Evolutionary conservation across 495 filamentous ascomycete genomes (phyloP).

Genomic region (Penicillium cataractarum): DNA sequence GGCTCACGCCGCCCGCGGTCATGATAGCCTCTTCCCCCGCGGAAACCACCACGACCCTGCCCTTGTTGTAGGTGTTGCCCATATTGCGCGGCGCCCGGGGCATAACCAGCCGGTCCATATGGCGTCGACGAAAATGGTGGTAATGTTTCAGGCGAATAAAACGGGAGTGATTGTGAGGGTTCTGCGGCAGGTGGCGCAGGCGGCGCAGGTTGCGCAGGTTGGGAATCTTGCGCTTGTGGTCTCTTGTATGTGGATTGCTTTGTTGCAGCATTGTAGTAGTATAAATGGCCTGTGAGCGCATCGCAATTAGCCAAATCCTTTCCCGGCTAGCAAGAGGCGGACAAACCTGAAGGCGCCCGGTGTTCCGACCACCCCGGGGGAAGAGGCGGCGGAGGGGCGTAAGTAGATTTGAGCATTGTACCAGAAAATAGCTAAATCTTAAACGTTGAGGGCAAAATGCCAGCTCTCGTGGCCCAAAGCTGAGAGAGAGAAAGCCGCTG

Average conservation of each 20-base stretch:
- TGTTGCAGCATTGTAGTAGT: constrained; percentile 86
- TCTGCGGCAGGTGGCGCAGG: constrained; percentile 30
- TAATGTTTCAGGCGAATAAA: constrained; percentile 39
- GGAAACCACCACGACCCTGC: constrained; percentile 43
- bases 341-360: constrained; percentile 78
- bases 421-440: neutral
- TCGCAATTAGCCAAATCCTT: constrained; percentile 20
- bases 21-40: constrained; percentile 54
- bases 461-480: constrained; percentile 12
- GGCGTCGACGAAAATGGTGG: constrained; percentile 50
- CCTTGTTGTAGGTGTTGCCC: constrained; percentile 25
- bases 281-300: constrained; percentile 66
- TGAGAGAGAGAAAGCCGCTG: constrained; percentile 23
- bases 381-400: constrained; percentile 57
- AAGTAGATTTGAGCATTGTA: constrained; percentile 49
- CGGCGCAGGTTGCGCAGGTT: constrained; percentile 32
- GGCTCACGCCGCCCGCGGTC: constrained; percentile 62
- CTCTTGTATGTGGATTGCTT: constrained; percentile 87
- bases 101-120: constrained; percentile 40
- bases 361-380: constrained; percentile 90
- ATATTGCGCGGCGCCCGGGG: constrained; percentile 17
- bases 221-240: constrained; percentile 49
- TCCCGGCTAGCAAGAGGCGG: constrained; percentile 11
- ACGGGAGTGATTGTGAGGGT: constrained; percentile 25
- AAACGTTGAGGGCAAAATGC: neutral